Evolutionary conservation across 2,329 filamentous ascomycete genomes (phyloP).

Genomic region (Botryotinia calthae): DNA sequence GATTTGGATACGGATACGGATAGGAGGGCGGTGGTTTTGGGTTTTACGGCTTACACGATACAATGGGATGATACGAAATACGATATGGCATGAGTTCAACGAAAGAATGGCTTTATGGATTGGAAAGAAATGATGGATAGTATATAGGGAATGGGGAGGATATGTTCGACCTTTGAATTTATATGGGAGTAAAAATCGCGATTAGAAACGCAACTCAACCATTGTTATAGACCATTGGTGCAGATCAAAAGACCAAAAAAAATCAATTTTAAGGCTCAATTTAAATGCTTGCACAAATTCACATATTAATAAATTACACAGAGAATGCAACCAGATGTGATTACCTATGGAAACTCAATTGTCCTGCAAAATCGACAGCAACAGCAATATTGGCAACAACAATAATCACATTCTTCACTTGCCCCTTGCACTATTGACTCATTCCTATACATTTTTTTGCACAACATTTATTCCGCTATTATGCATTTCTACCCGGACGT

Average conservation of each 20-base stretch:
- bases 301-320: background rate
- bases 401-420: background rate
- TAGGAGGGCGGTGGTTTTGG: background rate
- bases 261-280: background rate
- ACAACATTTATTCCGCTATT: background rate
- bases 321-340: background rate
- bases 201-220: slow-evolving; percentile 5
- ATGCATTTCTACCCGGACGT: background rate
- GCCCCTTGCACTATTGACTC: background rate
- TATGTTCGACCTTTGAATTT: background rate
- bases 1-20: background rate
- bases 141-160: background rate
- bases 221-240: slow-evolving; percentile 1
- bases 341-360: background rate
- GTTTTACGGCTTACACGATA: slow-evolving; percentile 1
- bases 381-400: too few species aligned
- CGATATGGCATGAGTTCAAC: background rate
- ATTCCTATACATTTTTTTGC: background rate
- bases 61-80: background rate
- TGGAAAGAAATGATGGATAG: background rate
- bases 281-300: background rate
- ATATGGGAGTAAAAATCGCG: background rate
- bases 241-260: background rate
- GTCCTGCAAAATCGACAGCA: background rate
- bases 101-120: background rate